phyloP scores from a whole-genome alignment of 2,329 filamentous ascomycete genomes.

The Aspergillus sp. region DNA sequence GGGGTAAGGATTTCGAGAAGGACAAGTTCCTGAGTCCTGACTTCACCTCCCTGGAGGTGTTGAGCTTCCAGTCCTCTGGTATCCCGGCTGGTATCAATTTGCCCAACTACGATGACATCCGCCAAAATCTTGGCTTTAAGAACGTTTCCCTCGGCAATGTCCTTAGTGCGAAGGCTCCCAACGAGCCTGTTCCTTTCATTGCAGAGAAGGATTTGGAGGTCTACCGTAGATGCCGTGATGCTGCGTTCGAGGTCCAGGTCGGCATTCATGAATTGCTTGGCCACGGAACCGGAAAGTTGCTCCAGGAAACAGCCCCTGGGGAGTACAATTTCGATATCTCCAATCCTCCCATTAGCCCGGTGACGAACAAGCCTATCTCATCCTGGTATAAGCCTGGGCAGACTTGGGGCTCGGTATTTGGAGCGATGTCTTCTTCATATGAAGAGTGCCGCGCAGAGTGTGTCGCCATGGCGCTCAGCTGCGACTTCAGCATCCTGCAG shows the following conservation, averaged over 20 bases:
- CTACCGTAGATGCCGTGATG: constrained; percentile 80
- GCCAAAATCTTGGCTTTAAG: constrained; percentile 66
- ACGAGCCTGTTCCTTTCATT: constrained; percentile 92
- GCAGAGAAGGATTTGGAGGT: constrained; percentile 72
- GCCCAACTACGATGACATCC: constrained; percentile 61
- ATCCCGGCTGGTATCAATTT: constrained; percentile 63
- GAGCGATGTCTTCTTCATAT: constrained; percentile 81
- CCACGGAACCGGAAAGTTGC: constrained; percentile 88
- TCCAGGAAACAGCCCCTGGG: constrained; percentile 82
- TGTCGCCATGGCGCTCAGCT: constrained; percentile 86
- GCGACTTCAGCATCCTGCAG: constrained; percentile 83
- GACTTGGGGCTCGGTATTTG: constrained; percentile 93
- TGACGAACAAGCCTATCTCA: constrained; percentile 73
- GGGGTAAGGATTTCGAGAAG: constrained; percentile 88
- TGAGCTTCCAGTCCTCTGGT: constrained; percentile 72
- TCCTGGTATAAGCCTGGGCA: constrained; percentile 94
- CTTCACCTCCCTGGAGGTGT: constrained; percentile 90
- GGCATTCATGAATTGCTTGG: constrained; percentile 87
- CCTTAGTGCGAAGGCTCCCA: constrained; percentile 82
- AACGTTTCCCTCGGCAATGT: constrained; percentile 88
- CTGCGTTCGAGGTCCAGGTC: constrained; percentile 92
- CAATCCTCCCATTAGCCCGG: constrained; percentile 77
- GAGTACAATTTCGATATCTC: constrained; percentile 84
- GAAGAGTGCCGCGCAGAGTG: constrained; percentile 95
- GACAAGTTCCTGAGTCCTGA: constrained; percentile 94